Evolutionary conservation across 352 stramenopile genomes (phyloP).

Genomic region (Phytophthora pinifolia): DNA sequence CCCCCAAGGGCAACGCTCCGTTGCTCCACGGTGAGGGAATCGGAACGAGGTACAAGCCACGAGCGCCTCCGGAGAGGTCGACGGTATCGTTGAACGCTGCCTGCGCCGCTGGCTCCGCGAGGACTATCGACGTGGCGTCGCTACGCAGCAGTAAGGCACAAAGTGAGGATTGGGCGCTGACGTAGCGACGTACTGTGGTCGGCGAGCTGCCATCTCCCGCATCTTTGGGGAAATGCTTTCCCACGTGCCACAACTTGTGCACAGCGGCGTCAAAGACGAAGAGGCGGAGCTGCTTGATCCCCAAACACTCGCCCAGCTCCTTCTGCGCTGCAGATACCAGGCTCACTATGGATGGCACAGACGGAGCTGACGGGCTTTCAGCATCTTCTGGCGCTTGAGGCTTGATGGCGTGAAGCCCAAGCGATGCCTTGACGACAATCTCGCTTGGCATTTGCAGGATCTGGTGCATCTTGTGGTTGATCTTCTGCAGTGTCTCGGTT

Average conservation of each 20-base stretch:
- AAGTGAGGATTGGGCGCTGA: constrained; percentile 58
- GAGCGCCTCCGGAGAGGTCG: constrained; percentile 54
- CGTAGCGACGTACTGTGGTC: constrained; percentile 55
- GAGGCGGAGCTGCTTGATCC: constrained; percentile 64
- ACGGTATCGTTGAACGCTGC: constrained; percentile 72
- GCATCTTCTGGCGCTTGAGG: not conserved
- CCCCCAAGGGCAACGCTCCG: constrained; percentile 41
- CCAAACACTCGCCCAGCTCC: constrained; percentile 57
- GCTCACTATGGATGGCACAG: constrained; percentile 37
- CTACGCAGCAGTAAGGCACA: constrained; percentile 33
- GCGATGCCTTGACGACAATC: constrained; percentile 38
- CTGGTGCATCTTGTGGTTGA: constrained; percentile 60
- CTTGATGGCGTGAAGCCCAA: not conserved
- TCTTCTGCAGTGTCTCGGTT: constrained; percentile 49
- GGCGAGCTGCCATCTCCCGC: constrained; percentile 3
- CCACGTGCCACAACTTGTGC: constrained; percentile 58
- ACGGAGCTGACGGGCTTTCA: not conserved
- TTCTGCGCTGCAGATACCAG: constrained; percentile 57
- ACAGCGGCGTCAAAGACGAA: constrained; percentile 59
- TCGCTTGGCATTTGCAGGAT: constrained; percentile 48
- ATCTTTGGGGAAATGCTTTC: constrained; percentile 21
- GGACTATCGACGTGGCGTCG: constrained; percentile 24
- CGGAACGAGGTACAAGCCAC: constrained; percentile 57
- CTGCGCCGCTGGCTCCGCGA: constrained; percentile 50
- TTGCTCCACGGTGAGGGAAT: constrained; percentile 57